Base-by-base conservation (phyloP, 352 stramenopile species). In the Aphanomyces astaci region DNA sequence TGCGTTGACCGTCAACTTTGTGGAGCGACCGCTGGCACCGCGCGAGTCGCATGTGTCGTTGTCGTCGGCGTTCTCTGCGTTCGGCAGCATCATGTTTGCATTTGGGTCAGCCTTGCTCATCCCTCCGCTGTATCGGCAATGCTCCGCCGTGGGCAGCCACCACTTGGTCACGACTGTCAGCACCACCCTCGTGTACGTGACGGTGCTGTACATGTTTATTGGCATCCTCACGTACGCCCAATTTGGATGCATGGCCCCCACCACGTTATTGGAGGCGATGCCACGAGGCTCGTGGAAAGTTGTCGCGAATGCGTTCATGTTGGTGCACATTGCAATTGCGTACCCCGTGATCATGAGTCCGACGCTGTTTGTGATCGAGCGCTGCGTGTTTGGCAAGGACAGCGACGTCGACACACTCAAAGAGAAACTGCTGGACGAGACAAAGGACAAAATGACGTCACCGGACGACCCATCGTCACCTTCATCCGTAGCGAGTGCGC, bases 1-100 rank as follows among this genome's bases (percentile, higher is more conserved):
- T 63, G 87, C 76, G 57, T 73, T 90, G 54, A 59, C 52, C 13
- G 85, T 81, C 71, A 86, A 78, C 33, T 71, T 87, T 13, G 60
- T 71, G 24, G 70, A 71, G 25, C 54, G 80, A 27, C 70, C 76
- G 24, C 73, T 75, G 11, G 77, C 79, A 28, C 78, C 78, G 7
- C 56, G 79, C 11, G 79, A 89, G 74, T 86, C 79, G 1, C 72
- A 87, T 49, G 66, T 89, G 28, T 64, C 81, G 57, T 57, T 64
- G 9, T 40, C 79, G 43, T 27, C 80, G 49, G 75, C 71, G 0
- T 65, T 88, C 17, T 74, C 81, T 27, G 85, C 79, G 7, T 90
- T 88, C 32, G 78, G 79, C 13, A 86, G 75, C 15, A 89, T 89
- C 66, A 87, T 90, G 74, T 89, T 90, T 49, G 80, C 78, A 10